A percentile compares a stretch with the other conserved stretches of the same genome.
Evolutionary conservation across 164 flowering plant genomes (phyloP).

Genomic region (Warburgia ugandensis): DNA sequence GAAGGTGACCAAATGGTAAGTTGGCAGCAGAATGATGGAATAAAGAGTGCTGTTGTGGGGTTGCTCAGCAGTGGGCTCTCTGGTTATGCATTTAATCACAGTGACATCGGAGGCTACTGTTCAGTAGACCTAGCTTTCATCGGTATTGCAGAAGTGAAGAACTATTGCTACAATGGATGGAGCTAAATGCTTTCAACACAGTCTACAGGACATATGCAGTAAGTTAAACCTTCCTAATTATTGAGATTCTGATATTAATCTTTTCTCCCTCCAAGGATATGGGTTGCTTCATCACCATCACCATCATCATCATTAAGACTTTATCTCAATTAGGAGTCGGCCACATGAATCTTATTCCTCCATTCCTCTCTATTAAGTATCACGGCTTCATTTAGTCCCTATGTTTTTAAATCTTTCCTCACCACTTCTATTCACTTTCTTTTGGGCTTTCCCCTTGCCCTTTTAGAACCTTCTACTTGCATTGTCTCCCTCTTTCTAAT

Average conservation of each 20-base stretch:
- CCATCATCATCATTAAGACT: too few species aligned
- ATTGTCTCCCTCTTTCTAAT: too few species aligned
- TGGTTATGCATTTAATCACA: conserved; percentile 77
- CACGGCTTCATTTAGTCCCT: too few species aligned
- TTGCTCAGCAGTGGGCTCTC: conserved; percentile 78
- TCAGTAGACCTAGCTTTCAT: conserved; percentile 65
- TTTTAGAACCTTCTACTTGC: too few species aligned
- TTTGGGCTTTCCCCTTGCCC: too few species aligned
- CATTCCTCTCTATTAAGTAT: too few species aligned
- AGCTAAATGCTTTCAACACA: conserved; percentile 67
- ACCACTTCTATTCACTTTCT: too few species aligned
- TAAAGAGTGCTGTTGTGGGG: conserved; percentile 80
- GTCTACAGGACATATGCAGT: conserved; percentile 83
- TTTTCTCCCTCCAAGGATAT: too few species aligned
- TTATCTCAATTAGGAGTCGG: too few species aligned
- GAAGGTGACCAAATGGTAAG: conserved; percentile 97
- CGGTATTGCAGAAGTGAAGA: conserved; percentile 66
- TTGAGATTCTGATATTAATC: not conserved
- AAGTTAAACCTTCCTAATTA: conserved; percentile 14
- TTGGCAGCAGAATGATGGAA: conserved; percentile 83
- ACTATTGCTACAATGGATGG: conserved; percentile 76
- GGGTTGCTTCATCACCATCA: too few species aligned
- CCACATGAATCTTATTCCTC: too few species aligned
- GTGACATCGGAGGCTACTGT: conserved; percentile 90
- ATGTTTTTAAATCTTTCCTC: too few species aligned